Percentiles rank a stretch among this genome's conserved stretches.
These are phyloP conservation scores for Tuber magnatum DNA, from an alignment of 495 filamentous ascomycete species.

Conservation along the genomic window DNA sequence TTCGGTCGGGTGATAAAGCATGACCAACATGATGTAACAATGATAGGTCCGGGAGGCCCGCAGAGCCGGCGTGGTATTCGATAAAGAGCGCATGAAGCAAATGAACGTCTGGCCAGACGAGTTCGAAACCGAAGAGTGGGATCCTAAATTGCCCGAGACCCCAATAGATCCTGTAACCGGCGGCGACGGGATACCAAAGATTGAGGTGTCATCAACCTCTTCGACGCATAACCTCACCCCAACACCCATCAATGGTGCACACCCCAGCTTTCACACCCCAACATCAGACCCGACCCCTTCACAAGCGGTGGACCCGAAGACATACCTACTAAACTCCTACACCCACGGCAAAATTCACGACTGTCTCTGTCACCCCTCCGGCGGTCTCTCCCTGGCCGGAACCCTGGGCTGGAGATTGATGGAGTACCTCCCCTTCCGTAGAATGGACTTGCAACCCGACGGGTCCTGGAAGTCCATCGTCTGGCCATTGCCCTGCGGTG, in stretches of 20 bases:
- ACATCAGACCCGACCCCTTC: slow-evolving; percentile 42
- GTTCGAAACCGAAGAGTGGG: slow-evolving; percentile 34
- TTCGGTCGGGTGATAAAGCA: not conserved
- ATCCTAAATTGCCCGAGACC: not conserved
- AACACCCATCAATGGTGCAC: slow-evolving; percentile 7
- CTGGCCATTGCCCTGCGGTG: slow-evolving; percentile 73
- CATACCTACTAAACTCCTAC: slow-evolving; percentile 27
- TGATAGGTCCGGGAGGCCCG: slow-evolving; percentile 58
- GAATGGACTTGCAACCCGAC: slow-evolving; percentile 69
- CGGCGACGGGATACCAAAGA: slow-evolving; percentile 13
- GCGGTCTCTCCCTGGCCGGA: slow-evolving; percentile 52
- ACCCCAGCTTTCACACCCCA: slow-evolving; percentile 2
- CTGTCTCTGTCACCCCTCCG: slow-evolving; percentile 57
- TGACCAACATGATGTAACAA: not conserved
- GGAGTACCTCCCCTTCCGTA: slow-evolving; percentile 77
- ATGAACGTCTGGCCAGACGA: slow-evolving; percentile 54
- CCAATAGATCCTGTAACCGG: slow-evolving; percentile 1
- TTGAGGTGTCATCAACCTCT: slow-evolving; percentile 23
- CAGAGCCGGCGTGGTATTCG: slow-evolving; percentile 64
- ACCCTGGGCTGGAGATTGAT: slow-evolving; percentile 73
- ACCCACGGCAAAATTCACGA: slow-evolving; percentile 62
- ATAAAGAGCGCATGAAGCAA: slow-evolving; percentile 58
- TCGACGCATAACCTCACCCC: slow-evolving; percentile 7
- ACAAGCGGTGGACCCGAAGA: not conserved
- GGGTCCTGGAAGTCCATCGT: slow-evolving; percentile 75